Base-by-base conservation (phyloP, 176 grass and related monocot genomes). In the Musa schizocarpa region DNA sequence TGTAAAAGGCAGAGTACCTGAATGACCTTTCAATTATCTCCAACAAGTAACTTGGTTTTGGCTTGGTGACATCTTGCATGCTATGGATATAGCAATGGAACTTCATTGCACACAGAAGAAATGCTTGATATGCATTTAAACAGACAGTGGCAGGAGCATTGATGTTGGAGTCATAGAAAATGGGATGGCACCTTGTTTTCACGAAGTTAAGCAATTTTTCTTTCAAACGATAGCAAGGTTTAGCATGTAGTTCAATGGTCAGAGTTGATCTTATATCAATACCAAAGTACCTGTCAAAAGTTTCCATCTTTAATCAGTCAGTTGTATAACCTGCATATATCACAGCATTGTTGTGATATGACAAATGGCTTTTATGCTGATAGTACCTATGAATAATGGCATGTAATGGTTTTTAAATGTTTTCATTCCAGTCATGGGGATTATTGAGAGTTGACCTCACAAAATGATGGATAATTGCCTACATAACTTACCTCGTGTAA, bases 21-120 rank as follows among this genome's bases (percentile, higher is more conserved):
- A 82, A 90, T 20, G 86, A 92, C 54, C 43, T 75, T 73, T 83
- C 70, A 75, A 97, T 88, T 53, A 90, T 86, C 77, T 75, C 73
- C 13, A 97, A 27, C 57, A 92, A 34, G 65, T 85, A 71, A 70
- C 62, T 67, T 74, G 76, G 77, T 23, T 75, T 68, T 50, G 71
- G 75, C 58, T 77, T 65, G 20, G 20, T 52, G 13, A 65, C 20
- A 17, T 52, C 56, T 23, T 50, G 9, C 62, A 90, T 80, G 78
- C 73, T 76, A 65, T 53, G 73, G 34, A 88, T n/a, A 62, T 88
- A 96, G 67, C 87, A 90, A 69, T 92, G 93, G 65, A 97, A 97
- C 79, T 97, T 97, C 93, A 97, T 97, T 55, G 93, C 93, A 6
- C 89, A 90, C 68, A 97, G 74, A 48, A 92, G 79, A 83, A 97